A percentile compares a stretch with the other conserved stretches of the same genome.
Conservation (phyloP, 495 filamentous ascomycete genomes). For the Neurospora sp. region DNA sequence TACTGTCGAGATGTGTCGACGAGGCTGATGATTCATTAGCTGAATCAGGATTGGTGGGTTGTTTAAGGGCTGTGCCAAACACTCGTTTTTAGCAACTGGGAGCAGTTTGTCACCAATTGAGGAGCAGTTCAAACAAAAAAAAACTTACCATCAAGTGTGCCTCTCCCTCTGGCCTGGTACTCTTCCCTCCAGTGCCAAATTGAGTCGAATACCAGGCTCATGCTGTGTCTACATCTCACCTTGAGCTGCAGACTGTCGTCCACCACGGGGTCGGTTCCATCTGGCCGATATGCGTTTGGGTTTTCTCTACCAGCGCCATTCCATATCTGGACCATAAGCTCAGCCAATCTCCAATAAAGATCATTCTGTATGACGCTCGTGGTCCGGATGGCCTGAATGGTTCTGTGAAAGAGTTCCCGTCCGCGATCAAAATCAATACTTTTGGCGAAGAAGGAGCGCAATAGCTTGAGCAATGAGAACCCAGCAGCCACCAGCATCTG, state of each 20-base stretch:
- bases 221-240: slow-evolving; percentile 82
- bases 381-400: slow-evolving; percentile 64
- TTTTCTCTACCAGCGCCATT: slow-evolving; percentile 54
- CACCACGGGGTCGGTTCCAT: slow-evolving; percentile 32
- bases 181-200: slow-evolving; percentile 92
- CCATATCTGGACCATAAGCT: slow-evolving; percentile 90
- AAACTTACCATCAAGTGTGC: slow-evolving; percentile 66
- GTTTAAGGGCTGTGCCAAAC: slow-evolving; percentile 54
- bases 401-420: slow-evolving; percentile 60
- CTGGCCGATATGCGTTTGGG: slow-evolving; percentile 26
- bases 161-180: slow-evolving; percentile 63
- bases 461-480: slow-evolving; percentile 74
- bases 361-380: slow-evolving; percentile 79
- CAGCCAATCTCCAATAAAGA: slow-evolving; percentile 72
- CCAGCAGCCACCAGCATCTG: slow-evolving; percentile 88
- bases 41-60: slow-evolving; percentile 79
- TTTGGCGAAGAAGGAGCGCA: slow-evolving; percentile 71
- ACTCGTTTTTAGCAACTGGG: slow-evolving; percentile 24
- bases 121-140: slow-evolving; percentile 2
- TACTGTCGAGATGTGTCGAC: slow-evolving; percentile 49
- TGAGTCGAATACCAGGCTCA: slow-evolving; percentile 86
- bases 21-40: slow-evolving; percentile 62
- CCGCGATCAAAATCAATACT: slow-evolving; percentile 68
- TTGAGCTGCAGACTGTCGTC: slow-evolving; percentile 76
- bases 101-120: slow-evolving; percentile 8